Conservation (phyloP, 352 stramenopile genomes). For the Pythium plurisporium region DNA sequence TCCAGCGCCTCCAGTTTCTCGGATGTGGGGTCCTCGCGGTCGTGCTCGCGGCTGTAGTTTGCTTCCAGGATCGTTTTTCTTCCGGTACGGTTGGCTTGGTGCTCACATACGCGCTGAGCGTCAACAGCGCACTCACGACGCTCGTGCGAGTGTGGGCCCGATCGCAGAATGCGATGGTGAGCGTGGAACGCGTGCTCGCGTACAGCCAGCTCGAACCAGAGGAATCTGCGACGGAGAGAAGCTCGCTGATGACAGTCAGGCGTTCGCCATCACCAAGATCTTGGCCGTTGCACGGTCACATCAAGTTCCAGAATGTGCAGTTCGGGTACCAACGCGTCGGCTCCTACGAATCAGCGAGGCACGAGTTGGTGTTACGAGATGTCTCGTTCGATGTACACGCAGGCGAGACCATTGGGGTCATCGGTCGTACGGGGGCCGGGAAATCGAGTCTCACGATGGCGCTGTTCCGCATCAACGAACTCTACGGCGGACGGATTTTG, state of each 20-base stretch:
- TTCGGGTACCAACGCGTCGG: constrained; percentile 22
- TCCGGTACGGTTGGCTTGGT: constrained; percentile 76
- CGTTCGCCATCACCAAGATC: background rate
- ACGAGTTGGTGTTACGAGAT: constrained; percentile 1
- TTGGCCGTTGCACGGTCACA: constrained; percentile 10
- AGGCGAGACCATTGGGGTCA: constrained; percentile 59
- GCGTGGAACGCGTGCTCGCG: constrained; percentile 40
- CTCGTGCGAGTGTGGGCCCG: constrained; percentile 43
- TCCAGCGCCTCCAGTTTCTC: constrained; percentile 42
- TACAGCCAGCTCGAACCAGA: constrained; percentile 21
- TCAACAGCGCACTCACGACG: constrained; percentile 70
- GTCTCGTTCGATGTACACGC: constrained; percentile 40
- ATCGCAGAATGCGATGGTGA: constrained; percentile 47
- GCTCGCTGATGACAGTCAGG: too few species aligned
- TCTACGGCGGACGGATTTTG: constrained; percentile 12
- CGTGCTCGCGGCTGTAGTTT: constrained; percentile 31
- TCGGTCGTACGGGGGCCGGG: constrained; percentile 55
- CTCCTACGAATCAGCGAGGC: background rate
- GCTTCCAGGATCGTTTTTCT: constrained; percentile 25
- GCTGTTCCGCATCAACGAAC: constrained; percentile 20
- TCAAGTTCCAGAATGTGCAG: constrained; percentile 25
- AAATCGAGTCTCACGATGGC: constrained; percentile 20
- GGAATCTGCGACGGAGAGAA: background rate
- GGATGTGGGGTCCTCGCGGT: constrained; percentile 36
- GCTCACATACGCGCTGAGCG: constrained; percentile 81